phyloP scores from a whole-genome alignment of 768 basidiomycete genomes.

The Boletus subparvulus region DNA sequence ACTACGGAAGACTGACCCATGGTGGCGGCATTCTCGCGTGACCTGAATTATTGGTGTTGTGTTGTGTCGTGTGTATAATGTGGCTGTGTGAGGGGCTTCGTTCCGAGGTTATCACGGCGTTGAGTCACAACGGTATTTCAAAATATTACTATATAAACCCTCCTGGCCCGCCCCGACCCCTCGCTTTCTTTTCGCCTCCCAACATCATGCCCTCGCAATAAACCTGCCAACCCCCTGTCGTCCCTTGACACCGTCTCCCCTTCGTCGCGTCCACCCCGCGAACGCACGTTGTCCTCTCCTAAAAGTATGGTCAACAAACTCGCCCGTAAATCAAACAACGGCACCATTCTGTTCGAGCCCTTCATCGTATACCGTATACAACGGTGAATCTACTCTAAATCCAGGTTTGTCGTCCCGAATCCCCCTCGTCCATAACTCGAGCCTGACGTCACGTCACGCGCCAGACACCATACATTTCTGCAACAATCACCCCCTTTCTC shows the following conservation, averaged over 20 bases:
- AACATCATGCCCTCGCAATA: slow-evolving; percentile 41
- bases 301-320: slow-evolving; percentile 83
- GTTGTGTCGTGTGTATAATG: slow-evolving; percentile 23
- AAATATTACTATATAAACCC: slow-evolving; percentile 47
- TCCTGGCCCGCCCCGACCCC: slow-evolving; percentile 19
- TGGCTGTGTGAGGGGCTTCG: slow-evolving; percentile 32
- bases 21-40: slow-evolving; percentile 28
- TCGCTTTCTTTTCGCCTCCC: slow-evolving; percentile 24
- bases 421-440: neutral
- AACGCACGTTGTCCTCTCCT: slow-evolving; percentile 30
- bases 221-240: slow-evolving; percentile 11
- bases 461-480: slow-evolving; percentile 18
- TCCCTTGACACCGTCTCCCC: slow-evolving; percentile 5
- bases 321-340: slow-evolving; percentile 78
- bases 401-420: slow-evolving; percentile 19
- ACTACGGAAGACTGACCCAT: neutral
- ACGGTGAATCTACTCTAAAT: slow-evolving; percentile 36
- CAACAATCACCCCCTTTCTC: slow-evolving; percentile 6
- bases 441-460: slow-evolving; percentile 10
- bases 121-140: slow-evolving; percentile 35
- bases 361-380: slow-evolving; percentile 88
- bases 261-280: slow-evolving; percentile 25
- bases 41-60: slow-evolving; percentile 13
- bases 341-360: slow-evolving; percentile 84
- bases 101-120: slow-evolving; percentile 29